These are phyloP conservation scores for Sporothrix protearum DNA, from an alignment of 2,329 filamentous ascomycete species.

Conservation along the genomic window DNA sequence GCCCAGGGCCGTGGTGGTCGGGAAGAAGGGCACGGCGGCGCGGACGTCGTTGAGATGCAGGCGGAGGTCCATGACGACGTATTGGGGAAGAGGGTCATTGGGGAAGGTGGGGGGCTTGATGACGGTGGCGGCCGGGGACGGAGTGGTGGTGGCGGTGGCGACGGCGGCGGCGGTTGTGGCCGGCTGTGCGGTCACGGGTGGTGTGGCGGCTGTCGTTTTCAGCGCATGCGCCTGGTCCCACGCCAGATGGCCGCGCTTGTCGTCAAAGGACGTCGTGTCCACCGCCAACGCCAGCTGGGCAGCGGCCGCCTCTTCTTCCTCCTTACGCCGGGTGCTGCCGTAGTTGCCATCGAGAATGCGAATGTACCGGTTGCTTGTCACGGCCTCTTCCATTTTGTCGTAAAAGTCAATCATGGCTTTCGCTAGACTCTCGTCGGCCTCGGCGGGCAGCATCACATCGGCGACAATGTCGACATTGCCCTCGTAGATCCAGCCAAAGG, in stretches of 20 bases:
- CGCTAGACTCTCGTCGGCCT: constrained; percentile 80
- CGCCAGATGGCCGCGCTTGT: constrained; percentile 2
- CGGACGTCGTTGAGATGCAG: constrained; percentile 93
- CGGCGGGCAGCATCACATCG: constrained; percentile 89
- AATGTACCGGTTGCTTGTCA: constrained; percentile 70
- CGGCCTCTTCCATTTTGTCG: constrained; percentile 88
- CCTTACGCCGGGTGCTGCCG: neutral
- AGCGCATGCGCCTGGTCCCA: constrained; percentile 2
- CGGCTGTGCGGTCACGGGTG: neutral
- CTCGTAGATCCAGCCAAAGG: constrained; percentile 97
- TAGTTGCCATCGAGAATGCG: constrained; percentile 51
- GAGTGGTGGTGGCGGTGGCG: neutral
- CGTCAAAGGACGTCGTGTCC: neutral
- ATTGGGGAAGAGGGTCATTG: constrained; percentile 62
- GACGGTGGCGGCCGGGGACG: neutral
- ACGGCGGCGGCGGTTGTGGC: neutral
- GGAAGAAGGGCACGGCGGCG: constrained; percentile 84
- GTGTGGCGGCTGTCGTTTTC: neutral
- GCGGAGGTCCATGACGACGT: constrained; percentile 90
- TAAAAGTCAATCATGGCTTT: constrained; percentile 98
- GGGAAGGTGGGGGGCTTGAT: neutral
- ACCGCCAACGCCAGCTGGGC: neutral
- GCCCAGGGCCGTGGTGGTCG: constrained; percentile 28
- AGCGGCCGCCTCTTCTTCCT: neutral
- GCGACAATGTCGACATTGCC: constrained; percentile 95